Evolutionary conservation across 2,329 filamentous ascomycete genomes (phyloP), one percentile per base, ranked within the genome.

Genomic region (Verticillium zaregamsianum): DNA sequence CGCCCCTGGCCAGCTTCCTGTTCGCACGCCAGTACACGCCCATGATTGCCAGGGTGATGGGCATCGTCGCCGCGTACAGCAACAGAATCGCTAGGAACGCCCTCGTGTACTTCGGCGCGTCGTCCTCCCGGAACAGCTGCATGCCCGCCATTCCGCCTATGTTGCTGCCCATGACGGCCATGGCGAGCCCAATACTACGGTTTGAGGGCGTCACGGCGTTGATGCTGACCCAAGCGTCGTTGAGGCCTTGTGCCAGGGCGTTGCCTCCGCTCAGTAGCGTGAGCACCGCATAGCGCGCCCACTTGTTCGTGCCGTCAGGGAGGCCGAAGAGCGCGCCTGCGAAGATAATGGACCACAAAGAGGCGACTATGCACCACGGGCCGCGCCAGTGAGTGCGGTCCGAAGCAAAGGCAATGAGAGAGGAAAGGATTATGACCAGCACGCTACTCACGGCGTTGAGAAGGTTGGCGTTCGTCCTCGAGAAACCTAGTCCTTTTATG

Each of bases 21-120:
- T 71, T 71, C 28, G 62, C 60, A 17, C 60, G 40, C 66, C 64
- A 63, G 17, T 71, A 71, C 2, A 67, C 54, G 39, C 63, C 65
- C 64, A 70, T 69, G 0, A 69, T 60, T 0, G 57, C n/a, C 23
- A 62, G 12, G 5, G 64, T 66, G 2, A 67, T 64, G 0, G 65
- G 68, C 6, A 71, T 63, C 3, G 62, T 58, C 2, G 64, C 61
- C 1, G 59, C 61, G 14, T 66, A 63, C 14, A 66, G 37, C 9
- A 59, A 20, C 11, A 67, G 35, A 7, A 66, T 59, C 8, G 59
- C 65, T 2, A 62, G 12, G 45, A 66, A 66, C 1, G 59, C 65
- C n/a, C 37, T 61, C 2, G 40, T n/a, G 15, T 67, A 65, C 20
- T 23, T 61, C 11, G 64, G 63, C 2, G 61, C 59, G 28, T 66